phyloP scores from a whole-genome alignment of 352 stramenopile species.

The Phytophthora europaea region DNA sequence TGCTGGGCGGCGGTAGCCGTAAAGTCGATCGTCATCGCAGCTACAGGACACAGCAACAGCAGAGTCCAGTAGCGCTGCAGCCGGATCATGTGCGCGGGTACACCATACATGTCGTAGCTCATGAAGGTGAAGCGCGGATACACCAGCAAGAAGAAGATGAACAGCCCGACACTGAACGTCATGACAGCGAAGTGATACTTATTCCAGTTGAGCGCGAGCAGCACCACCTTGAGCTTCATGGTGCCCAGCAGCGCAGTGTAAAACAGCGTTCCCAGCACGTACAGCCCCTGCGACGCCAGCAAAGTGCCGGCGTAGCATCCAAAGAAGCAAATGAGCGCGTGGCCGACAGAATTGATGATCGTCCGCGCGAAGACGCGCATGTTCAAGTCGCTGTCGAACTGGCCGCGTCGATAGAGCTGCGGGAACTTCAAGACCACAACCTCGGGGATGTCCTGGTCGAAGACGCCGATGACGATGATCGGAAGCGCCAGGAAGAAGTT shows the following conservation, averaged over 20 bases:
- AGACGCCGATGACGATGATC: slow-evolving; percentile 87
- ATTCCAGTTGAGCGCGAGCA: slow-evolving; percentile 72
- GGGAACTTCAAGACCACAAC: slow-evolving; percentile 58
- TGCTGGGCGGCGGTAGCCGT: slow-evolving; percentile 48
- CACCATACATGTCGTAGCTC: slow-evolving; percentile 73
- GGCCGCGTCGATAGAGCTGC: slow-evolving; percentile 60
- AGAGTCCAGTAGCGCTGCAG: slow-evolving; percentile 68
- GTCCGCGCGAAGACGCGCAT: slow-evolving; percentile 59
- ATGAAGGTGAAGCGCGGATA: slow-evolving; percentile 79
- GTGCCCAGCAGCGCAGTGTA: slow-evolving; percentile 73
- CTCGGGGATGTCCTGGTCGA: slow-evolving; percentile 75
- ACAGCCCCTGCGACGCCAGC: slow-evolving; percentile 43
- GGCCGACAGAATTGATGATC: slow-evolving; percentile 60
- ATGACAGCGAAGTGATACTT: slow-evolving; percentile 67
- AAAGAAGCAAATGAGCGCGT: slow-evolving; percentile 71
- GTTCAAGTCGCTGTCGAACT: slow-evolving; percentile 73
- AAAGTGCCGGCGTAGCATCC: slow-evolving; percentile 53
- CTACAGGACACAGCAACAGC: slow-evolving; percentile 59
- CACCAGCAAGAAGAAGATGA: slow-evolving; percentile 71
- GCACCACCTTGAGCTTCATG: slow-evolving; percentile 80
- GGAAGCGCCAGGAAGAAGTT: slow-evolving; percentile 93
- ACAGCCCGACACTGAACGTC: slow-evolving; percentile 66
- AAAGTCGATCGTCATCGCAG: slow-evolving; percentile 58
- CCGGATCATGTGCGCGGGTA: slow-evolving; percentile 51
- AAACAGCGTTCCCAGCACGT: slow-evolving; percentile 68